Percentiles rank a stretch among this genome's conserved stretches.
Evolutionary conservation across 2,329 filamentous ascomycete species (phyloP).

Genomic region (Pezicula rhizophila): DNA sequence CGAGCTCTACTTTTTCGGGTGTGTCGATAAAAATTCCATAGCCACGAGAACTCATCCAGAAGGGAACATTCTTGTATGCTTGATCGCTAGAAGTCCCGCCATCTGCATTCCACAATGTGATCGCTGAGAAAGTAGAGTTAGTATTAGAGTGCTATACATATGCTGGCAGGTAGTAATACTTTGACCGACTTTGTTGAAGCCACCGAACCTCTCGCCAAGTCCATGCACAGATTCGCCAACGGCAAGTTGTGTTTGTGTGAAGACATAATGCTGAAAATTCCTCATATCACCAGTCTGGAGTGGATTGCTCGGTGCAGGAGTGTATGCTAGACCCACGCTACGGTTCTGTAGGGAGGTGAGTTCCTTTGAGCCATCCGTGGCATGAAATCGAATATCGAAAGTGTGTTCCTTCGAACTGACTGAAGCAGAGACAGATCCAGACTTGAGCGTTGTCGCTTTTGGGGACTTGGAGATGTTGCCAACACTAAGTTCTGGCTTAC

Average conservation of each 20-base stretch:
- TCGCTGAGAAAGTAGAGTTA: constrained; percentile 23
- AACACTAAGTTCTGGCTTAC: constrained; percentile 35
- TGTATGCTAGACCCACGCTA: constrained; percentile 52
- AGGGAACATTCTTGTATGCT: constrained; percentile 66
- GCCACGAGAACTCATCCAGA: constrained; percentile 65
- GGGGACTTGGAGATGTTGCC: constrained; percentile 34
- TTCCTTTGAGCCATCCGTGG: constrained; percentile 39
- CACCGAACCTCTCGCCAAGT: constrained; percentile 69
- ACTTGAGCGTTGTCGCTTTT: constrained; percentile 41
- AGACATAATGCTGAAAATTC: constrained; percentile 48
- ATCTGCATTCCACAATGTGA: constrained; percentile 60
- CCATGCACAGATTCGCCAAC: constrained; percentile 66
- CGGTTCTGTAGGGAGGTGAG: constrained; percentile 49
- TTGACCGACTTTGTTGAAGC: constrained; percentile 72
- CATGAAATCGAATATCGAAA: constrained; percentile 52
- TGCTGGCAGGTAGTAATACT: no score
- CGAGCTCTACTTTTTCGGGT: constrained; percentile 62
- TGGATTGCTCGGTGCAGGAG: constrained; percentile 44
- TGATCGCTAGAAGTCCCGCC: constrained; percentile 64
- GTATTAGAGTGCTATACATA: no score
- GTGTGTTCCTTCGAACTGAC: constrained; percentile 40
- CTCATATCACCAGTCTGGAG: constrained; percentile 48
- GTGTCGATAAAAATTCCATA: constrained; percentile 74
- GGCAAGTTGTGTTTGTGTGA: constrained; percentile 47
- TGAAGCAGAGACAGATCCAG: constrained; percentile 47